These are phyloP conservation scores for Exophiala xenobiotica DNA, from an alignment of 2,329 filamentous ascomycete genomes.

Conservation along the genomic window DNA sequence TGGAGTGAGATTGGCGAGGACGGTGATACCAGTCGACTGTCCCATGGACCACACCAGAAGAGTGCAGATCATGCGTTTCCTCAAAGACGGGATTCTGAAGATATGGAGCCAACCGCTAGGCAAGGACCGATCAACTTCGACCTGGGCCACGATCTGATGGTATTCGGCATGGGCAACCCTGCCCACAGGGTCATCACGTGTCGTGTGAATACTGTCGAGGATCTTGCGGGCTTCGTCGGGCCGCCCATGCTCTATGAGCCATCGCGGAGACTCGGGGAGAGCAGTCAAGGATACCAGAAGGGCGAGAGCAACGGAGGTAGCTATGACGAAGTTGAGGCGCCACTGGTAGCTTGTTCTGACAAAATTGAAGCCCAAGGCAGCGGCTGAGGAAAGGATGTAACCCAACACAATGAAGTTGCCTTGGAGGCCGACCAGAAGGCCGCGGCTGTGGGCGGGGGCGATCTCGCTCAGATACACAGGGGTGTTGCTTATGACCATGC, in stretches of 20 bases:
- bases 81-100: constrained; percentile 31
- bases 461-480: constrained; percentile 54
- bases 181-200: constrained; percentile 27
- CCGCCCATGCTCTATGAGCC: constrained; percentile 28
- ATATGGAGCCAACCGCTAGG: constrained; percentile 7
- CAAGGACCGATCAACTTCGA: constrained; percentile 30
- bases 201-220: constrained; percentile 30
- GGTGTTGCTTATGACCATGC: constrained; percentile 21
- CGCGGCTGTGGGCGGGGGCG: constrained; percentile 48
- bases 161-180: constrained; percentile 33
- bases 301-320: constrained; percentile 2
- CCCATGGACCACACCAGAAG: constrained; percentile 35
- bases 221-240: constrained; percentile 27
- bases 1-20: constrained; percentile 34
- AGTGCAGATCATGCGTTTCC: constrained; percentile 33
- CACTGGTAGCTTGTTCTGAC: constrained; percentile 31
- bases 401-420: constrained; percentile 32
- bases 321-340: constrained; percentile 23
- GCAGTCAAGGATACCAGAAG: constrained; percentile 8
- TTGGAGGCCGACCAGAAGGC: constrained; percentile 44
- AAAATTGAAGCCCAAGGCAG: constrained; percentile 29
- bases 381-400: constrained; percentile 30
- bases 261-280: constrained; percentile 33
- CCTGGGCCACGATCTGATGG: constrained; percentile 34
- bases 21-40: constrained; percentile 35